Conservation (phyloP, 208 protist species). For the Leishmania amazonensis region DNA sequence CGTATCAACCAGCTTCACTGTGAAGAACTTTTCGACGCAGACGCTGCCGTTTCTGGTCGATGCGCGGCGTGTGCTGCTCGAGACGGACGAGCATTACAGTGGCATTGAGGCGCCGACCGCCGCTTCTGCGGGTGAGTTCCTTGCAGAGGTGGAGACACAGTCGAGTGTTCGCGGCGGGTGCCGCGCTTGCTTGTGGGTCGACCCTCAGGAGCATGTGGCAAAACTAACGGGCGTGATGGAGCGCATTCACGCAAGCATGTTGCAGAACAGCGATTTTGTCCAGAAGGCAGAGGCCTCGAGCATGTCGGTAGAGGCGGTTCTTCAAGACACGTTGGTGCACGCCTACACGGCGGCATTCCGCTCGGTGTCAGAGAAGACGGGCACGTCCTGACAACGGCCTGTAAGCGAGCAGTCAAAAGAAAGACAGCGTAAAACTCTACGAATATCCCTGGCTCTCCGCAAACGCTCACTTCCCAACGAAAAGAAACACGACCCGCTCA, state of each 20-base stretch:
- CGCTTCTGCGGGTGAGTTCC: background rate
- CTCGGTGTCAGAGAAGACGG: background rate
- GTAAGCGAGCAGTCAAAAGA: background rate
- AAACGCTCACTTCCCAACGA: background rate
- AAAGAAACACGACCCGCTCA: background rate
- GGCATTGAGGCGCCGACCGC: background rate
- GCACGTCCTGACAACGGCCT: background rate
- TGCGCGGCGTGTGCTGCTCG: constrained; percentile 46
- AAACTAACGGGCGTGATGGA: constrained; percentile 13
- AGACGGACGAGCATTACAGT: constrained; percentile 66
- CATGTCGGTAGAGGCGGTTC: background rate
- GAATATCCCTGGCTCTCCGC: background rate
- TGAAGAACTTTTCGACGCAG: constrained; percentile 51
- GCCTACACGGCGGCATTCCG: constrained; percentile 20
- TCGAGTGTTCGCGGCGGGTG: background rate
- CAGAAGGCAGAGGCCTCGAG: constrained; percentile 8
- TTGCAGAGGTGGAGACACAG: background rate
- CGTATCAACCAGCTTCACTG: constrained; percentile 48
- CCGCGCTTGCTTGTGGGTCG: constrained; percentile 1
- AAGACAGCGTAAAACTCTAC: background rate
- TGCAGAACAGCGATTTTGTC: constrained; percentile 10
- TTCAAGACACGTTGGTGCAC: background rate
- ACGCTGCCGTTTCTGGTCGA: constrained; percentile 60
- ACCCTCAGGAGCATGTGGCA: constrained; percentile 10
- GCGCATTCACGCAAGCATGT: background rate